Percentiles rank a stretch among this genome's conserved stretches.
Evolutionary conservation across 163 green algal species (phyloP).

Genomic region (Coccomyxa subellipsoidea): DNA sequence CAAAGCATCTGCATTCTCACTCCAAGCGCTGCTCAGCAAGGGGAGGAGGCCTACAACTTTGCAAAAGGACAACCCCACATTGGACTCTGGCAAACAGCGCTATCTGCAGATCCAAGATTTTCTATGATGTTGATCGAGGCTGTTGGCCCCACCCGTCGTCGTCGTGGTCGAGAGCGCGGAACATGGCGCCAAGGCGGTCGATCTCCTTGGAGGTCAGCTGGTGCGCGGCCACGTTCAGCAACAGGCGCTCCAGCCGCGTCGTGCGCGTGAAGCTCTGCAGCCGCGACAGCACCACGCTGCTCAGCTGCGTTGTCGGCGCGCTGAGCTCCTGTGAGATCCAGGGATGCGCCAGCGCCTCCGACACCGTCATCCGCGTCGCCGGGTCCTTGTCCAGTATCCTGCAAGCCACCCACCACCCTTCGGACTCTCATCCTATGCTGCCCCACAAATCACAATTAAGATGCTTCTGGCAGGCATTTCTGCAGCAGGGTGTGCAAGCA

Average conservation of each 20-base stretch:
- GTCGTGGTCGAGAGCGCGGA: conserved; percentile 16
- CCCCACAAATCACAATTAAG: too few relatives aligned
- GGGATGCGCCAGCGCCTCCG: conserved; percentile 27
- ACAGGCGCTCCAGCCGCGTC: conserved; percentile 5
- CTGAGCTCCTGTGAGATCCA: conserved; percentile 17
- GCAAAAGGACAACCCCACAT: too few relatives aligned
- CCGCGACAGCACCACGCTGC: not conserved
- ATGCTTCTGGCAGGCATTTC: too few relatives aligned
- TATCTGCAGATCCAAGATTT: not conserved
- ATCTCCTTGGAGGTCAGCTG: conserved; percentile 7
- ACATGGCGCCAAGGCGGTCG: conserved; percentile 1
- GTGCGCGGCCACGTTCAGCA: conserved; percentile 16
- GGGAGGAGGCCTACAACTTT: too few relatives aligned
- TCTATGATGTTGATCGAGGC: not conserved
- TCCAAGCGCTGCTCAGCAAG: too few relatives aligned
- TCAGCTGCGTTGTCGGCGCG: not conserved
- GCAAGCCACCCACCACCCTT: not conserved
- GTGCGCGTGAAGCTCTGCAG: conserved; percentile 10
- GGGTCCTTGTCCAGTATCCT: conserved; percentile 30
- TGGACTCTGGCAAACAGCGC: too few relatives aligned
- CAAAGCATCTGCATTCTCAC: too few relatives aligned
- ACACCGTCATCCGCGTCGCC: conserved; percentile 7
- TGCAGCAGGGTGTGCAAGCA: too few relatives aligned
- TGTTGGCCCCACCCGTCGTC: not conserved
- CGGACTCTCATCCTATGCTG: too few relatives aligned